Evolutionary conservation across 345 rosid genomes (phyloP).

Genomic region (Aurinia saxatilis): DNA sequence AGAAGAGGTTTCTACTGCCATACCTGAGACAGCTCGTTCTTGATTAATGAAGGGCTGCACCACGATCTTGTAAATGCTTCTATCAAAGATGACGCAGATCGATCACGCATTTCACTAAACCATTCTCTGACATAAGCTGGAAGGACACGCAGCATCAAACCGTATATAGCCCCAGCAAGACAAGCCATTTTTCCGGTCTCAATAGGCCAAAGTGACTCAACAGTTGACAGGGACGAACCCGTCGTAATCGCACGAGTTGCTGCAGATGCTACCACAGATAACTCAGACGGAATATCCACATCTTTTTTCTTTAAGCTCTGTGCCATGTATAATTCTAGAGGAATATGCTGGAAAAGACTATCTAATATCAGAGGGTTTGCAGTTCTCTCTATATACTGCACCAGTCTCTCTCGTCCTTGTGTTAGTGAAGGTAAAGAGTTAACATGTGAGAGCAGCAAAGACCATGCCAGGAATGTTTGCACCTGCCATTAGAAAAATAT

Average conservation of each 20-base stretch:
- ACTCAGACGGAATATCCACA: conserved; percentile 43
- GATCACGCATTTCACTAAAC: conserved; percentile 86
- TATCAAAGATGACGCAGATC: conserved; percentile 49
- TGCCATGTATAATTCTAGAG: conserved; percentile 45
- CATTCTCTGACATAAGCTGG: conserved; percentile 95
- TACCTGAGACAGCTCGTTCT: conserved; percentile 87
- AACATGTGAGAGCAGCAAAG: conserved; percentile 75
- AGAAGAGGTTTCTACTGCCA: not conserved
- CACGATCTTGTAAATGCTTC: conserved; percentile 85
- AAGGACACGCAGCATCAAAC: conserved; percentile 77
- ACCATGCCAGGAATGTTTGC: conserved; percentile 74
- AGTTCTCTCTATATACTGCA: conserved; percentile 71
- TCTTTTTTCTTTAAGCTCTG: conserved; percentile 73
- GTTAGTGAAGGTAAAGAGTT: conserved; percentile 59
- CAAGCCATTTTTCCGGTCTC: conserved; percentile 55
- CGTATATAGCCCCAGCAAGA: conserved; percentile 83
- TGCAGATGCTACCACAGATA: conserved; percentile 61
- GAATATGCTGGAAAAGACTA: conserved; percentile 91
- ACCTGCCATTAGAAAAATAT: conserved; percentile 47
- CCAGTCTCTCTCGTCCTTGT: conserved; percentile 58
- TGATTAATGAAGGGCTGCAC: conserved; percentile 87
- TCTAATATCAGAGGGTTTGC: conserved; percentile 57
- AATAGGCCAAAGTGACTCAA: conserved; percentile 85
- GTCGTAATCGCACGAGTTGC: conserved; percentile 56
- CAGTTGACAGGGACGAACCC: conserved; percentile 54